Conservation (phyloP, 257 asterid genomes). For the Salvia splendens region DNA sequence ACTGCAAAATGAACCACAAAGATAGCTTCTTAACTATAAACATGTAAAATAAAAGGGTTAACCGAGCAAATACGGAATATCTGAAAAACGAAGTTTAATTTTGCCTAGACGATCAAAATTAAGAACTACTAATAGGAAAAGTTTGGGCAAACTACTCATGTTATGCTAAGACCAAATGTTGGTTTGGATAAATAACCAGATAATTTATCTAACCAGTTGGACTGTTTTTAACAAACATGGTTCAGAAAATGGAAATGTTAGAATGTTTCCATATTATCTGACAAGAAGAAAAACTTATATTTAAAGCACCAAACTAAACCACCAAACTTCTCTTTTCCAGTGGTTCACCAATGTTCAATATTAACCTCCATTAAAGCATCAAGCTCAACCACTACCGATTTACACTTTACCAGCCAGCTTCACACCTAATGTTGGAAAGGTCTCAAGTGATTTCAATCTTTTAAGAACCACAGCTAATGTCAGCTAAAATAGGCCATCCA, state of each 20-base stretch:
- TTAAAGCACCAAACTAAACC: too few relatives aligned
- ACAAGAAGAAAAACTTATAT: background rate
- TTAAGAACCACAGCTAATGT: background rate
- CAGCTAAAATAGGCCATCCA: background rate
- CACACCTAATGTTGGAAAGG: conserved; percentile 6
- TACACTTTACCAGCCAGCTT: background rate
- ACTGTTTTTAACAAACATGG: background rate
- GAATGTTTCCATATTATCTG: background rate
- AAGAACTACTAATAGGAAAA: background rate
- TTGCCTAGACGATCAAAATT: background rate
- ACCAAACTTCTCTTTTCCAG: background rate
- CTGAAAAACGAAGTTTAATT: background rate
- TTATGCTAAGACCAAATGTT: background rate
- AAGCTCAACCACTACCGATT: conserved; percentile 7
- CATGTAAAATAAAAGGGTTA: background rate
- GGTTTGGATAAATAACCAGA: background rate
- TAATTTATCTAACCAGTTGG: background rate
- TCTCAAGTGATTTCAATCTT: conserved; percentile 5
- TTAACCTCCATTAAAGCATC: conserved; percentile 6
- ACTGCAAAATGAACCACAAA: conserved; percentile 49
- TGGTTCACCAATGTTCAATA: background rate
- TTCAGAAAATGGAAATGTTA: background rate
- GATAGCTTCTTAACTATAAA: conserved; percentile 10
- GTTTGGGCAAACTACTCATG: background rate
- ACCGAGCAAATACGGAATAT: conserved; percentile 8